Evolutionary conservation across 1,284 basidiomycete genomes (phyloP).

Genomic region (Mycosarcoma mackinlayi): DNA sequence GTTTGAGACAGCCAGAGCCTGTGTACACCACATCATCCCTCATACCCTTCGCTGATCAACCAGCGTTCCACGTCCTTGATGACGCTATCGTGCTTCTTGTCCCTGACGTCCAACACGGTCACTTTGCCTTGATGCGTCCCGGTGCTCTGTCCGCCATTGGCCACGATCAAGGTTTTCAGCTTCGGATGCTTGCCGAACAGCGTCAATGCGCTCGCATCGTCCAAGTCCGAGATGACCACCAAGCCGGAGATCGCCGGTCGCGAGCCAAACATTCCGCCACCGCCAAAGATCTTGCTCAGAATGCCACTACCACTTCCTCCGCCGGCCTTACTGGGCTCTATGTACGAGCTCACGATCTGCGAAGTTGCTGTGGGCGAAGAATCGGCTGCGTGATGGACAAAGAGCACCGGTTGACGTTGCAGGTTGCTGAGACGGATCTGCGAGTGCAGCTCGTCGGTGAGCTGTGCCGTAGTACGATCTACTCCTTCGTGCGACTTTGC

Average conservation of each 20-base stretch:
- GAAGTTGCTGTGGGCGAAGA: neutral
- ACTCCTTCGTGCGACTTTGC: neutral
- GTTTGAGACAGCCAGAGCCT: neutral
- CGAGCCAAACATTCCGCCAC: conserved; percentile 23
- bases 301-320: conserved; percentile 10
- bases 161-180: conserved; percentile 41
- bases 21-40: conserved; percentile 16
- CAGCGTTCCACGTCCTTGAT: conserved; percentile 47
- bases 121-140: conserved; percentile 34
- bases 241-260: conserved; percentile 35
- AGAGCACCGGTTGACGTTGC: conserved; percentile 47
- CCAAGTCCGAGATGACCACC: conserved; percentile 37
- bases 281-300: conserved; percentile 34
- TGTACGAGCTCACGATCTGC: conserved; percentile 33
- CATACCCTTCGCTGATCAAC: conserved; percentile 44
- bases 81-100: conserved; percentile 14
- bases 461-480: neutral
- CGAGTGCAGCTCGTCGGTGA: conserved; percentile 38
- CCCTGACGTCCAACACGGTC: conserved; percentile 14
- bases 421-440: conserved; percentile 42
- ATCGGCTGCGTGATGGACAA: conserved; percentile 32
- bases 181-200: conserved; percentile 39
- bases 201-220: conserved; percentile 14
- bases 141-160: conserved; percentile 15
- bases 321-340: conserved; percentile 8